A percentile compares a stretch with the other conserved stretches of the same genome.
These are phyloP conservation scores for Cystofilobasidium macerans DNA, from an alignment of 768 basidiomycete genomes.

Conservation along the genomic window DNA sequence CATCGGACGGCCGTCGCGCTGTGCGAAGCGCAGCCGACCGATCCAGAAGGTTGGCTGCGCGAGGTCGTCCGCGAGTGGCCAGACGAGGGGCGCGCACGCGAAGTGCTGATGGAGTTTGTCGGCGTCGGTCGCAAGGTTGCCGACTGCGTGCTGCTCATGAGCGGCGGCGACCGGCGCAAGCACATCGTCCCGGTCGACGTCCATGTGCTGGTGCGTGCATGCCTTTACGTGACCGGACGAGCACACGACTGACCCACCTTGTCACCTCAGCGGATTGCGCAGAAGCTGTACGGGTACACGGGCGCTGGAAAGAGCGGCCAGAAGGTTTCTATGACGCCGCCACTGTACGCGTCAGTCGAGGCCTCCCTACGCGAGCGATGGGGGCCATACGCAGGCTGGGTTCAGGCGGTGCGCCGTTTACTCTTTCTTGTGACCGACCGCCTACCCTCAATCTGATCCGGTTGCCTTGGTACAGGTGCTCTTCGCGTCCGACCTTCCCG, in stretches of 20 bases:
- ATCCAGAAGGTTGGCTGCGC: slow-evolving; percentile 26
- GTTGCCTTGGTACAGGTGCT: slow-evolving; percentile 30
- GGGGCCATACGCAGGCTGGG: slow-evolving; percentile 84
- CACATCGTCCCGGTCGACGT: slow-evolving; percentile 92
- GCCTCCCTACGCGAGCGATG: slow-evolving; percentile 53
- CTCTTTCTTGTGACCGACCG: not conserved
- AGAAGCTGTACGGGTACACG: slow-evolving; percentile 41
- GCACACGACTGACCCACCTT: not conserved
- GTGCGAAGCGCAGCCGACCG: slow-evolving; percentile 16
- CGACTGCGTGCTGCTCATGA: slow-evolving; percentile 88
- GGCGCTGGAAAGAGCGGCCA: slow-evolving; percentile 43
- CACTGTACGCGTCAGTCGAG: slow-evolving; percentile 62
- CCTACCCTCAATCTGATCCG: not conserved
- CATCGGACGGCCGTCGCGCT: slow-evolving; percentile 37
- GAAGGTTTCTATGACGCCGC: slow-evolving; percentile 54
- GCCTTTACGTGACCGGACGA: not conserved
- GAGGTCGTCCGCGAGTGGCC: slow-evolving; percentile 16
- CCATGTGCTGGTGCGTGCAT: slow-evolving; percentile 51
- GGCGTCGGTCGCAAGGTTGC: slow-evolving; percentile 96
- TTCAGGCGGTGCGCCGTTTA: slow-evolving; percentile 53
- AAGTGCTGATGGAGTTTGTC: slow-evolving; percentile 64
- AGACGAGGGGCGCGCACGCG: slow-evolving; percentile 42
- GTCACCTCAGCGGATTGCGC: slow-evolving; percentile 27
- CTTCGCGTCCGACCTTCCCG: slow-evolving; percentile 30
- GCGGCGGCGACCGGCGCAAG: slow-evolving; percentile 70